These are phyloP conservation scores for Kwoniella sp. DNA, from an alignment of 768 basidiomycete species.

Conservation along the genomic window DNA sequence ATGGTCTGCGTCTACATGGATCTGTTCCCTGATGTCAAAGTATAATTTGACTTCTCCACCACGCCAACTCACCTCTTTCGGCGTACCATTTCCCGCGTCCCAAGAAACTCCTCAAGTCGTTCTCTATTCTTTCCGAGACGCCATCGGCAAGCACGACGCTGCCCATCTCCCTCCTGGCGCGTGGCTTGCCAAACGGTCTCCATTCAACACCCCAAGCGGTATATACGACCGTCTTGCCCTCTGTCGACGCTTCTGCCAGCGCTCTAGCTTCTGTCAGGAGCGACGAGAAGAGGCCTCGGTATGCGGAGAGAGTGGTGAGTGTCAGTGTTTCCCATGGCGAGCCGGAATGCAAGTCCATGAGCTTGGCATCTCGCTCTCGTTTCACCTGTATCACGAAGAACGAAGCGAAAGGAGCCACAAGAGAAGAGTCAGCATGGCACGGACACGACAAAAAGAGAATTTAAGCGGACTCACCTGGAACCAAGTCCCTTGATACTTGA, in stretches of 20 bases:
- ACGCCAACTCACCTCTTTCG: conserved; percentile 71
- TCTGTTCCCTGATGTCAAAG: background rate
- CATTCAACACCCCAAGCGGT: conserved; percentile 97
- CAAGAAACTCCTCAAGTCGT: conserved; percentile 80
- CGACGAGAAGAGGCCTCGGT: conserved; percentile 75
- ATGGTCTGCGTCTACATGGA: no score
- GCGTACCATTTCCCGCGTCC: conserved; percentile 89
- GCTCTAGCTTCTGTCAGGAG: conserved; percentile 87
- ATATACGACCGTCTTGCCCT: conserved; percentile 93
- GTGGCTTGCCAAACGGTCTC: conserved; percentile 90
- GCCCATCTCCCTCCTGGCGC: conserved; percentile 77
- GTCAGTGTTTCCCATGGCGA: conserved; percentile 97
- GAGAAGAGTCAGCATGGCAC: no score
- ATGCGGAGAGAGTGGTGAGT: conserved; percentile 85
- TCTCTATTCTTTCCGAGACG: conserved; percentile 78
- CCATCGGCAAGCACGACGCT: conserved; percentile 86
- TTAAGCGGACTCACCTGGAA: conserved; percentile 71
- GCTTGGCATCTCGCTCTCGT: conserved; percentile 88
- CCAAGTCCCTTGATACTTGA: conserved; percentile 88
- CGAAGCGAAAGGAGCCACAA: no score
- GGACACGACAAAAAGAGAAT: background rate
- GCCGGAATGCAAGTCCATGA: conserved; percentile 87
- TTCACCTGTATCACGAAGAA: conserved; percentile 66
- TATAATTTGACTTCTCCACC: background rate
- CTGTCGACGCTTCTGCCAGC: conserved; percentile 78